Base-by-base conservation (phyloP, 441 rosid species). In the Isatis lusitanica region DNA sequence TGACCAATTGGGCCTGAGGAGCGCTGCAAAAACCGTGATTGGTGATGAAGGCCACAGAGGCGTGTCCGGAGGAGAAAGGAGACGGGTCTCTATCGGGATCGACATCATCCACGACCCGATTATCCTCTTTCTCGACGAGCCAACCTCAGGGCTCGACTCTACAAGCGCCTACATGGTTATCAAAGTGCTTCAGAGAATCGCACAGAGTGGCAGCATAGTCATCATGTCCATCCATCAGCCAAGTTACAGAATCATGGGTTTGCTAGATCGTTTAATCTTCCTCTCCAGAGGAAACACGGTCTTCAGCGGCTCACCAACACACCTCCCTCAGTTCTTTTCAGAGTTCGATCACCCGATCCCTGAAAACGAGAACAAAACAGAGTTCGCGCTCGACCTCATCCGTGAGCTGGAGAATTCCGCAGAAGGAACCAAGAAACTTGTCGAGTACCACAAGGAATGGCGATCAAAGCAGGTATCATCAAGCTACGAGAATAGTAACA, bases 1-100 rank as follows among this genome's bases (percentile, higher is more conserved):
- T 38, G 95, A 90, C 70, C 95, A 90, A 30, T 11, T 90, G 2
- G 92, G 92, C 15, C 39, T 77, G 7, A 68, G 92, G 5, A 87
- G 38, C 30, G 95, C 92, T 0, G 92, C 92, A 7, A 85, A 82
- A 17, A 90, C 95, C 5, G 87, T 90, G 67, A 90, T 90, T 6
- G 95, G 95, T 6, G 95, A 90, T 48, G 95, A 90, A 67, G 95
- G 92, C 0, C 95, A 86, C 38, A 79, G 92, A 76, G 95, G 95
- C 0, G 87, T 90, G 11, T 90, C 92, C 0, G 95, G 92, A 15
- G 95, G 95, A 12, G 95, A 90, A 74, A 75, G 95, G 38, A 74
- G 95, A 80, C 78, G 94, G n/a, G 92, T 89, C 66, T 89, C 94
- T 0, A 89, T 89, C 0, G 94, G 94, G 47, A 87, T 53, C 1